Conservation (phyloP, 495 filamentous ascomycete species). For the Penicillium angulare region DNA sequence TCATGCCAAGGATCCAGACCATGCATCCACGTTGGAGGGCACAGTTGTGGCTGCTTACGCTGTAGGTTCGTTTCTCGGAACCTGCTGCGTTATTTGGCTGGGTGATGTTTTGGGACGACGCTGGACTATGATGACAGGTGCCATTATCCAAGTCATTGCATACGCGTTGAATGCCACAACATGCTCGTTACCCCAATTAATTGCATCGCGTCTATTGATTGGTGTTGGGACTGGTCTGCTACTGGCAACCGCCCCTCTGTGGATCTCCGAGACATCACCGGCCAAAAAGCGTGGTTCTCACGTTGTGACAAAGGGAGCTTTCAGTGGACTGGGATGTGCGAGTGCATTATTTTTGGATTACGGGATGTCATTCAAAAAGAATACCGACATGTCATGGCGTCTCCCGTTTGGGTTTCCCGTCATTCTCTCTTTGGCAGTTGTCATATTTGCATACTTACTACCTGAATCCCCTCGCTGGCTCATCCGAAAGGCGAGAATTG, state of each 20-base stretch:
- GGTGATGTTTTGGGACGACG: constrained; percentile 57
- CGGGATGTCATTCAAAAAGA: constrained; percentile 45
- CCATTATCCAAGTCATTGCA: constrained; percentile 54
- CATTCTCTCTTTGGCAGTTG: constrained; percentile 21
- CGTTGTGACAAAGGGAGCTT: constrained; percentile 56
- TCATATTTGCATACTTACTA: constrained; percentile 35
- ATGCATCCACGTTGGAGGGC: constrained; percentile 23
- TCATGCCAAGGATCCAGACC: constrained; percentile 5
- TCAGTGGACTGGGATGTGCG: constrained; percentile 58
- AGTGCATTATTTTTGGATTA: constrained; percentile 53
- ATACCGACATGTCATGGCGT: constrained; percentile 44
- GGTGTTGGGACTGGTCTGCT: constrained; percentile 61
- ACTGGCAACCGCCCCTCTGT: constrained; percentile 60
- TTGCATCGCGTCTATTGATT: constrained; percentile 52
- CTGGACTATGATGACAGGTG: constrained; percentile 52
- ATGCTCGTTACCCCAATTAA: constrained; percentile 53
- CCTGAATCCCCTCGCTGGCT: constrained; percentile 49
- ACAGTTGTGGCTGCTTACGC: constrained; percentile 57
- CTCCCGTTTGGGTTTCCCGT: constrained; percentile 50
- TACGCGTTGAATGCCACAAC: constrained; percentile 55
- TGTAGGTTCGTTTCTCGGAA: constrained; percentile 57
- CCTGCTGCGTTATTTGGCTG: constrained; percentile 49
- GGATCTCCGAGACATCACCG: constrained; percentile 62
- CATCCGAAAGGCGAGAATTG: constrained; percentile 30
- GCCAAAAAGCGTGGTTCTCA: constrained; percentile 57